phyloP scores from a whole-genome alignment of 441 rosid genomes.

The Erodium texanum region DNA sequence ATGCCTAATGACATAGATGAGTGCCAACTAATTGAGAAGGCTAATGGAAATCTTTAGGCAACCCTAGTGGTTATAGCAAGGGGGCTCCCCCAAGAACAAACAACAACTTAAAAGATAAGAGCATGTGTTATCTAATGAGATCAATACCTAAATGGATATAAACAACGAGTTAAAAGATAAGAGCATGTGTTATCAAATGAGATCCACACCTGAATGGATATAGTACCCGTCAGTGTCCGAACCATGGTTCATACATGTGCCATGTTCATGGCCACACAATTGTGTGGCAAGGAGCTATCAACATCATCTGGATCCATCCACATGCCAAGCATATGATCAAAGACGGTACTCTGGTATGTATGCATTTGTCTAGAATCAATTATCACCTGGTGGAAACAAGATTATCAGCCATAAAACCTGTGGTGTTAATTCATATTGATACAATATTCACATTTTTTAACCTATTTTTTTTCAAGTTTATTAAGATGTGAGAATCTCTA shows the following conservation, averaged over 20 bases:
- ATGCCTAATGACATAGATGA: background rate
- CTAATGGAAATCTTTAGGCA: background rate
- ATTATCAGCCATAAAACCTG: background rate
- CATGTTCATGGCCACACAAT: background rate
- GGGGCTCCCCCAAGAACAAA: conserved; percentile 1
- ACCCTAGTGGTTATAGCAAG: background rate
- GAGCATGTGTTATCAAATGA: background rate
- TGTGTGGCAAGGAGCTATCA: background rate
- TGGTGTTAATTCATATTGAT: background rate
- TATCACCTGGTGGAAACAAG: conserved; percentile 4
- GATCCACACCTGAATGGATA: background rate
- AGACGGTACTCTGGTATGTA: background rate
- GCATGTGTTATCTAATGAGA: background rate
- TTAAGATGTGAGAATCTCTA: conserved; percentile 2
- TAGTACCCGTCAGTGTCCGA: background rate
- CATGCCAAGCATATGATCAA: conserved; percentile 3
- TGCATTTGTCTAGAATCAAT: background rate
- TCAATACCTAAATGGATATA: background rate
- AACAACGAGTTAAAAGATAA: background rate
- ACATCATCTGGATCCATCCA: background rate
- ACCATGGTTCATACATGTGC: background rate
- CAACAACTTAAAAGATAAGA: background rate
- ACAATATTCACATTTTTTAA: background rate
- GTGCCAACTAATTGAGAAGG: background rate
- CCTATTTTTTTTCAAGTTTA: background rate